Base-by-base conservation (phyloP, 441 rosid genomes). In the Pelargonium australe region DNA sequence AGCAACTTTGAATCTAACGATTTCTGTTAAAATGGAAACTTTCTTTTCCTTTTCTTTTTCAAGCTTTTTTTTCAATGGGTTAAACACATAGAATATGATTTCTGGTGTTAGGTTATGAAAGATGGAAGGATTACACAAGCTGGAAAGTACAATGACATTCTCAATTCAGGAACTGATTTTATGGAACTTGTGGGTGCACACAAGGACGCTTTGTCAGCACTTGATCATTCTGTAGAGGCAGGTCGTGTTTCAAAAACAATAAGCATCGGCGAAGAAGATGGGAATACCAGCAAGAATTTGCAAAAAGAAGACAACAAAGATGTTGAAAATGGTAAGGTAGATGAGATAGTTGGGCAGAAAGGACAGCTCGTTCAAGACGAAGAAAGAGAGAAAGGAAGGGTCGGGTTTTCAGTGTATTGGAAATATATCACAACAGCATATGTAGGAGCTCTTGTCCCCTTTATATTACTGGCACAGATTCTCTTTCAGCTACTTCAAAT, bases 141-240 rank as follows among this genome's bases (percentile, higher is more conserved):
- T 62, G 96, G 98, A 75, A 88, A 82, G 70, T 94, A 94, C 65
- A 53, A 72, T 67, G 95, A 94, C 11, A 85, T 94, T 75, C 85
- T 94, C 17, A 82, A 69, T 69, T 79, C 88, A 0, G 94, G 92
- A 72, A 82, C 94, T 10, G 88, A 89, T 76, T 89, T 94, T 64
- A 84, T 83, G 96, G 94, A 88, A 72, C 96, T 94, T 78, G 92
- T 85, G 19, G 90, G 84, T 66, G 99, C 96, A 4, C 99, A 94
- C 65, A 77, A 82, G 76, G 79, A 86, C 72, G 94, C 97, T 49
- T 72, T 91, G 47, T 83, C 85, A 0, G 79, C 79, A 44, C 81
- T 91, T 73, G 84, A 12, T 47, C 13, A 79, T 72, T 78, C 84
- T 2, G 72, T 80, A 40, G 82, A 83, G 69, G 69, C 64, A 31